Evolutionary conservation across 805 yeast species (phyloP).

Genomic region (Metschnikowia noctiluminum): DNA sequence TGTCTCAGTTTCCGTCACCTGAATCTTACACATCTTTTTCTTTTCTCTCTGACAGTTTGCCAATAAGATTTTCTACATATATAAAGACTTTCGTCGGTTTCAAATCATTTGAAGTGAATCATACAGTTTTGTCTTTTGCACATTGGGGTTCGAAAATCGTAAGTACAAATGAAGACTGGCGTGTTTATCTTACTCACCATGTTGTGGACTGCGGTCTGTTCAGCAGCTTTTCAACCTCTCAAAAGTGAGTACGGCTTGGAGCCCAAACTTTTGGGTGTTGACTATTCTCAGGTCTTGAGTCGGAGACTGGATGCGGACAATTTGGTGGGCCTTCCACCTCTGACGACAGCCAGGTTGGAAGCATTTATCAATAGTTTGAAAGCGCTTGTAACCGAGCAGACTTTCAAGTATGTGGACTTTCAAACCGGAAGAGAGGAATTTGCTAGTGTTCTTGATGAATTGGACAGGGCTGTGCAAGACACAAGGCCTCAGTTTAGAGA

Average conservation of each 20-base stretch:
- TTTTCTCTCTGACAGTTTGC: no score
- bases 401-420: neutral
- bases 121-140: no score
- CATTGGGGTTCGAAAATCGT: neutral
- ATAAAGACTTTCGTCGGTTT: no score
- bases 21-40: no score
- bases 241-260: neutral
- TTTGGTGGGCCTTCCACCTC: neutral
- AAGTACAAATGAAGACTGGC: neutral
- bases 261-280: neutral
- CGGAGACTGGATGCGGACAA: neutral
- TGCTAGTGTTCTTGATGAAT: neutral
- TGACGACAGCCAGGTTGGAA: neutral
- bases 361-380: neutral
- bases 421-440: neutral
- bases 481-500: neutral
- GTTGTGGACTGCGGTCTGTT: neutral
- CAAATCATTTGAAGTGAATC: no score
- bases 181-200: neutral
- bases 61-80: no score
- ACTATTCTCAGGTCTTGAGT: neutral
- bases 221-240: neutral
- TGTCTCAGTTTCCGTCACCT: no score
- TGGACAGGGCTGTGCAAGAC: neutral
- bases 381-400: neutral